Conservation (phyloP, 2,329 filamentous ascomycete species). For the Echinosphaeria canescens region DNA sequence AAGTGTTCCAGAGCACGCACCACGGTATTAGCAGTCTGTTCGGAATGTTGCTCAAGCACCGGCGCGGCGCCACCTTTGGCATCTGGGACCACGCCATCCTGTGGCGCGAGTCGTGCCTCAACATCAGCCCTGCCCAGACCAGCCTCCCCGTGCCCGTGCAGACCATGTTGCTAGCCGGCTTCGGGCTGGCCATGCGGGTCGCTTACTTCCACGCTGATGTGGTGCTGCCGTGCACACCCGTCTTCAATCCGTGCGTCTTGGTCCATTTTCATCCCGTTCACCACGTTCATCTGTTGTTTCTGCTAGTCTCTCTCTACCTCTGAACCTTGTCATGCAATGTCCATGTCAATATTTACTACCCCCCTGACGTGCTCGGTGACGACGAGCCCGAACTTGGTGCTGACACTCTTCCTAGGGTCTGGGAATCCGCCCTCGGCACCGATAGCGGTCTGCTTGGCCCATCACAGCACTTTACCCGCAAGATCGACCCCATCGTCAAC, state of each 20-base stretch:
- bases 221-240: conserved; percentile 23
- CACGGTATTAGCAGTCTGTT: conserved; percentile 32
- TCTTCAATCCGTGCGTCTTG: conserved; percentile 37
- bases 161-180: conserved; percentile 6
- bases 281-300: no score
- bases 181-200: conserved; percentile 4
- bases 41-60: conserved; percentile 31
- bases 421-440: conserved; percentile 34
- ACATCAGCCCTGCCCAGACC: conserved; percentile 7
- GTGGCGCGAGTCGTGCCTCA: conserved; percentile 27
- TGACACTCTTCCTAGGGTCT: conserved; percentile 29
- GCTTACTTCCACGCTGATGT: conserved; percentile 28
- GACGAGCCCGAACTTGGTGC: conserved; percentile 23
- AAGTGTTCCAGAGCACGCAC: conserved; percentile 33
- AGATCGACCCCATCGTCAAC: conserved; percentile 42
- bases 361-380: no score
- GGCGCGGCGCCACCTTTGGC: conserved; percentile 27
- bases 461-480: conserved; percentile 27
- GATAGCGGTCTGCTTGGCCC: conserved; percentile 26
- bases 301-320: no score
- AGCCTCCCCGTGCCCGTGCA: conserved; percentile 6
- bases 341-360: no score
- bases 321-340: no score
- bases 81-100: conserved; percentile 37
- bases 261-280: no score